Percentiles rank a stretch among this genome's conserved stretches.
Conservation (phyloP, 352 stramenopile species). For the Ophiocytium majus region DNA sequence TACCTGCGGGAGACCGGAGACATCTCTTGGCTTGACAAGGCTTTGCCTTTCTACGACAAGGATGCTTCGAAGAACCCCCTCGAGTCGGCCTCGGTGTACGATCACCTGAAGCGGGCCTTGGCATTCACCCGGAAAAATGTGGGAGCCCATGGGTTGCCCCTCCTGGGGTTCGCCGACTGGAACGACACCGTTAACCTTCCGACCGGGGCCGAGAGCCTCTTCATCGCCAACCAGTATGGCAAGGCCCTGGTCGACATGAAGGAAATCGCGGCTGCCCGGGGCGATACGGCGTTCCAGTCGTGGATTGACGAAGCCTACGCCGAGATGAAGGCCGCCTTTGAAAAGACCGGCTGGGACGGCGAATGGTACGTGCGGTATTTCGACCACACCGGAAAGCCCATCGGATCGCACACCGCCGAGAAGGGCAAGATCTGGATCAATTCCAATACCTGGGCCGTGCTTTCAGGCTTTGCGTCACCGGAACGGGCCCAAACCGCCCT, state of each 20-base stretch:
- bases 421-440: neutral
- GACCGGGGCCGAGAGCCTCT: neutral
- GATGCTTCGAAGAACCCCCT: neutral
- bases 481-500: neutral
- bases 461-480: neutral
- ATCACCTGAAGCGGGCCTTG: neutral
- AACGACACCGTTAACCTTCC: slow-evolving; percentile 8
- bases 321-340: neutral
- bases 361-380: slow-evolving; percentile 6
- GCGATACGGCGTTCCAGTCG: neutral
- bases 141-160: neutral
- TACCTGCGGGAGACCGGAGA: neutral
- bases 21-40: neutral
- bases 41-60: slow-evolving; percentile 4
- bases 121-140: neutral
- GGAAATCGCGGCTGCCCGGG: neutral
- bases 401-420: neutral
- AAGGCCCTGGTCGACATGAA: neutral
- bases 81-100: neutral
- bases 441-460: neutral
- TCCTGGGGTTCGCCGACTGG: slow-evolving; percentile 1
- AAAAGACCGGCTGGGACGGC: neutral
- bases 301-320: neutral
- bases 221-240: slow-evolving; percentile 4
- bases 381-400: neutral